Percentiles rank a stretch among this genome's conserved stretches.
Conservation (phyloP, 2,329 filamentous ascomycete species). For the Sordariomycetes sp. region DNA sequence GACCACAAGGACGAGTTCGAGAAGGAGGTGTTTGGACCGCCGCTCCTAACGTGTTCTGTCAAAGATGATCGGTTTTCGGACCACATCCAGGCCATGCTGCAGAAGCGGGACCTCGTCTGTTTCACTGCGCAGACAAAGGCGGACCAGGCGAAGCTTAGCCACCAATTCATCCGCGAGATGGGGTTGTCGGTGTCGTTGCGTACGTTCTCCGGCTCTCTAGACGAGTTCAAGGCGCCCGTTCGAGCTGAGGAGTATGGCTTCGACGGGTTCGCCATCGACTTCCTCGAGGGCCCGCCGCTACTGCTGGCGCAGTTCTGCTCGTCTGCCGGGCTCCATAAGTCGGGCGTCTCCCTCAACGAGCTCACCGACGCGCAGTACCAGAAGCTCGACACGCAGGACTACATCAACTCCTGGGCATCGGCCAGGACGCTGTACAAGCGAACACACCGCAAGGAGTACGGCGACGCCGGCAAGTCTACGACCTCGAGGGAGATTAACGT, state of each 20-base stretch:
- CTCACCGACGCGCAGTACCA: slow-evolving; percentile 56
- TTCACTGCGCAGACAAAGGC: slow-evolving; percentile 65
- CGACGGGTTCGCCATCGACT: slow-evolving; percentile 70
- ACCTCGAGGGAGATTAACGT: slow-evolving; percentile 43
- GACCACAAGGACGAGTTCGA: slow-evolving; percentile 56
- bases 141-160: slow-evolving; percentile 63
- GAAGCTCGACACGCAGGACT: slow-evolving; percentile 41
- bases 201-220: slow-evolving; percentile 40
- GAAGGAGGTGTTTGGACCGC: slow-evolving; percentile 66
- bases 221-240: slow-evolving; percentile 40
- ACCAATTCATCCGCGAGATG: slow-evolving; percentile 49
- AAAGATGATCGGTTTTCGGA: slow-evolving; percentile 55
- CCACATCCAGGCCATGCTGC: slow-evolving; percentile 37
- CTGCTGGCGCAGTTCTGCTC: slow-evolving; percentile 83
- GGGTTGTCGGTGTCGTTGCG: slow-evolving; percentile 61
- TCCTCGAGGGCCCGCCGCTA: slow-evolving; percentile 64
- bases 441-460: slow-evolving; percentile 67
- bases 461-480: slow-evolving; percentile 58
- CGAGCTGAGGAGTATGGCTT: slow-evolving; percentile 44
- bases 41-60: slow-evolving; percentile 67
- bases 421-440: slow-evolving; percentile 51
- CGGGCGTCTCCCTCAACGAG: slow-evolving; percentile 50
- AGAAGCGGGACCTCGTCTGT: slow-evolving; percentile 39
- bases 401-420: slow-evolving; percentile 58
- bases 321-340: slow-evolving; percentile 53